Percentiles rank a stretch among this genome's conserved stretches.
Conservation (phyloP, 2,329 filamentous ascomycete species). For the Aureobasidium sp. region DNA sequence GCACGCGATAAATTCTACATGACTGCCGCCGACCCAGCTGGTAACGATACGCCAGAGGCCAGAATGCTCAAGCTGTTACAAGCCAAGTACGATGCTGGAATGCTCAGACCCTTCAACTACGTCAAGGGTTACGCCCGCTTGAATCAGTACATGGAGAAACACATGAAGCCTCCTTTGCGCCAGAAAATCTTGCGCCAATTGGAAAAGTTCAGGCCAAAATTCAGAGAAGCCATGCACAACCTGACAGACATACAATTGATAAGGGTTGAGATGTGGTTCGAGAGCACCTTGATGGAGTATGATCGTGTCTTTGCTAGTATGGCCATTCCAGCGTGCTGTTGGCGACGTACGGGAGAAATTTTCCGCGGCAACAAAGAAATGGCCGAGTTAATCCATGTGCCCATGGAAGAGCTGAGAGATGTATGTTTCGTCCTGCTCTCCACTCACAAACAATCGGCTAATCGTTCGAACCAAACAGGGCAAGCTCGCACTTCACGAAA, state of each 20-base stretch:
- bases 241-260: constrained; percentile 92
- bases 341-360: constrained; percentile 93
- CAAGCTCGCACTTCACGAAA: constrained; percentile 89
- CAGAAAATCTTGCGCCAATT: constrained; percentile 88
- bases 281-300: constrained; percentile 92
- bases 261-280: constrained; percentile 98
- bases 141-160: constrained; percentile 83
- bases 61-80: constrained; percentile 90
- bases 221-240: constrained; percentile 86
- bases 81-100: constrained; percentile 91
- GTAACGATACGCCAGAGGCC: constrained; percentile 79
- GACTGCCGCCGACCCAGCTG: constrained; percentile 89
- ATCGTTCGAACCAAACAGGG: constrained; percentile 60
- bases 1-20: constrained; percentile 86
- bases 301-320: constrained; percentile 98
- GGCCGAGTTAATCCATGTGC: constrained; percentile 90
- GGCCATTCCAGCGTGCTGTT: constrained; percentile 96
- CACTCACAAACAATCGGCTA: neutral
- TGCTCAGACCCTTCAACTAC: constrained; percentile 96
- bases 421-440: constrained; percentile 45
- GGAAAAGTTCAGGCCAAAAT: constrained; percentile 89
- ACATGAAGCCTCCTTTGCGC: constrained; percentile 74
- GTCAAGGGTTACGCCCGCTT: constrained; percentile 90
- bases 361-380: constrained; percentile 98
- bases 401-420: constrained; percentile 83